phyloP scores from a whole-genome alignment of 176 grass and related monocot species.

The Aegilops speltoides region DNA sequence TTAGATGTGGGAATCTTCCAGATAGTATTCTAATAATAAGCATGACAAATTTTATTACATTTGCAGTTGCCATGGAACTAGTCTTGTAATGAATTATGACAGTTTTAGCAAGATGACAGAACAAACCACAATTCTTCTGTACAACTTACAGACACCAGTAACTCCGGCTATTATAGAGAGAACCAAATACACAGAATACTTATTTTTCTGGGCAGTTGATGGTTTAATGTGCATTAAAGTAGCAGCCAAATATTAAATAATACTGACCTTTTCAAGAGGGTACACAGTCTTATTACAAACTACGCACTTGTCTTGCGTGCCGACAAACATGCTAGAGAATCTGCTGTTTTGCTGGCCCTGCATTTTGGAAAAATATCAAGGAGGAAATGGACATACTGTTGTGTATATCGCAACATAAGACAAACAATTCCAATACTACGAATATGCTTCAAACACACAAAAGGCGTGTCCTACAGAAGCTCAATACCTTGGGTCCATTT shows the following conservation, averaged over 20 bases:
- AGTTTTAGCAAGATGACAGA: background rate
- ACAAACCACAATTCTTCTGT: background rate
- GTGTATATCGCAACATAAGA: background rate
- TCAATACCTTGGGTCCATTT: conserved; percentile 65
- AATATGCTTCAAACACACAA: conserved; percentile 7
- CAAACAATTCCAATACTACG: background rate
- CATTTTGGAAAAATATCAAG: conserved; percentile 24
- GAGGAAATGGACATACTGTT: background rate
- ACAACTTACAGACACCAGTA: background rate
- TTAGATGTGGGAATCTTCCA: background rate
- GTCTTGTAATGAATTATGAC: conserved; percentile 12
- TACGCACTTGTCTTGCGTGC: conserved; percentile 92
- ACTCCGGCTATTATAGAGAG: background rate
- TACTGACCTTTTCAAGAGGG: conserved; percentile 82
- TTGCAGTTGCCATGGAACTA: background rate
- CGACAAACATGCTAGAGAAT: conserved; percentile 83
- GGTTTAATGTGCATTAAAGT: conserved; percentile 17
- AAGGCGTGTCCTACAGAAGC: background rate
- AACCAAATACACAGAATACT: background rate
- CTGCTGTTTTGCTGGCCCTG: conserved; percentile 63
- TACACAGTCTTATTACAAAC: conserved; percentile 94
- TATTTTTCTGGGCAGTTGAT: background rate
- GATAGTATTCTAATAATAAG: background rate
- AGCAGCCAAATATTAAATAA: conserved; percentile 6
- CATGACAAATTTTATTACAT: background rate